Evolutionary conservation across 129 eudicot species (phyloP), one percentile per base, ranked within the genome.

Genomic region (Lonicera japonica): DNA sequence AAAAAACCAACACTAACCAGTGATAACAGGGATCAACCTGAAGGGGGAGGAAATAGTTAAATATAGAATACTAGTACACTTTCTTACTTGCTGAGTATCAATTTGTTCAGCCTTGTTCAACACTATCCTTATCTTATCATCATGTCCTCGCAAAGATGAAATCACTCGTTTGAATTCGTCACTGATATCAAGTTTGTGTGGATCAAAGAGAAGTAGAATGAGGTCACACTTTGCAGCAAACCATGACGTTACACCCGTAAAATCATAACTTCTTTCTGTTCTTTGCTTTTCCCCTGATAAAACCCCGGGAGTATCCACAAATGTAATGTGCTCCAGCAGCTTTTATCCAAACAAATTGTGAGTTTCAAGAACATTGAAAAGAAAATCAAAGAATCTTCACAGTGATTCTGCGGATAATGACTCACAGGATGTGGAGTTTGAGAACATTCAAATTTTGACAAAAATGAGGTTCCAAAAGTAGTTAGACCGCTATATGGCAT

Each of bases 31-130:
- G 1, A 65, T 34, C 56, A 43, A 43, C 8, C 3, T 43, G 50
- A 43, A 43, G 50, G 20, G 16, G 29, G 16, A 66, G 29, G 29
- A 63, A 43, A 19, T 13, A 29, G 50, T 43, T 43, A 7, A 34
- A 29, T 11, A 43, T 43, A 14, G 1, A 43, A 43, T 10, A 29
- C 5, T 43, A 8, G 21, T 8, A 47, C 3, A 2, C 21, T 14
- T 60, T 41, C 72, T 66, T 82, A 87, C 98, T 75, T 87, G 98
- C 59, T 92, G 96, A 22, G 98, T 84, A 72, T 92, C 98, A 40
- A 92, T 88, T 87, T 92, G 98, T 69, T 92, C 91, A 36, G 99
- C 99, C 69, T 92, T 92, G 83, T 92, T 92, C 73, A 92, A 70
- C 58, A 92, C 95, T 73, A 88, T 95, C 0, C 99, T 88, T 67